A percentile compares a stretch with the other conserved stretches of the same genome.
These are phyloP conservation scores for Boletus sensibilis DNA, from an alignment of 768 basidiomycete species.

Conservation along the genomic window DNA sequence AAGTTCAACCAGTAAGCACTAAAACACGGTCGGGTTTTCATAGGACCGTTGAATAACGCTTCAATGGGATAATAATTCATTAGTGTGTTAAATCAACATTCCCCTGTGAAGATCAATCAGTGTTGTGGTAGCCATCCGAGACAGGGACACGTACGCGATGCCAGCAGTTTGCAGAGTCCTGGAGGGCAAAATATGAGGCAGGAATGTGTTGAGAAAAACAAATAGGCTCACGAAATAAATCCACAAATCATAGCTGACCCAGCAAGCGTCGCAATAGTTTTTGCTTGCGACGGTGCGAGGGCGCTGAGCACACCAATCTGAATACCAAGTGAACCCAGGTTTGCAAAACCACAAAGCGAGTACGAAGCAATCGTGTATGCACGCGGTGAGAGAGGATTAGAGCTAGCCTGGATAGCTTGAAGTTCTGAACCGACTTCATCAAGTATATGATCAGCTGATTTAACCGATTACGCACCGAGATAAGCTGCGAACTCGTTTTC, in stretches of 20 bases:
- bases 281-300: constrained; percentile 66
- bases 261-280: constrained; percentile 68
- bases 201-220: neutral
- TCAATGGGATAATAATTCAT: neutral
- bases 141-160: constrained; percentile 47
- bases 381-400: constrained; percentile 61
- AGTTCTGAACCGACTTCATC: constrained; percentile 29
- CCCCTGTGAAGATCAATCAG: constrained; percentile 37
- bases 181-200: neutral
- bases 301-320: constrained; percentile 76
- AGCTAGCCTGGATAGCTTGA: constrained; percentile 44
- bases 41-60: neutral
- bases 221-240: constrained; percentile 48
- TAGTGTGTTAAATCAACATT: constrained; percentile 43
- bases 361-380: constrained; percentile 84
- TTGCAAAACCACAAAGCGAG: constrained; percentile 89
- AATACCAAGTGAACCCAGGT: constrained; percentile 82
- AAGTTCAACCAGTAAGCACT: neutral
- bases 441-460: neutral
- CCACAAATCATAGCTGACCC: constrained; percentile 69
- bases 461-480: constrained; percentile 28
- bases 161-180: constrained; percentile 57
- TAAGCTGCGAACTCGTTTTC: constrained; percentile 89
- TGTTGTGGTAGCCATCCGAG: neutral
- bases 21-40: neutral